These are phyloP conservation scores for Clarkia xantiana DNA, from an alignment of 345 rosid species.

Conservation along the genomic window DNA sequence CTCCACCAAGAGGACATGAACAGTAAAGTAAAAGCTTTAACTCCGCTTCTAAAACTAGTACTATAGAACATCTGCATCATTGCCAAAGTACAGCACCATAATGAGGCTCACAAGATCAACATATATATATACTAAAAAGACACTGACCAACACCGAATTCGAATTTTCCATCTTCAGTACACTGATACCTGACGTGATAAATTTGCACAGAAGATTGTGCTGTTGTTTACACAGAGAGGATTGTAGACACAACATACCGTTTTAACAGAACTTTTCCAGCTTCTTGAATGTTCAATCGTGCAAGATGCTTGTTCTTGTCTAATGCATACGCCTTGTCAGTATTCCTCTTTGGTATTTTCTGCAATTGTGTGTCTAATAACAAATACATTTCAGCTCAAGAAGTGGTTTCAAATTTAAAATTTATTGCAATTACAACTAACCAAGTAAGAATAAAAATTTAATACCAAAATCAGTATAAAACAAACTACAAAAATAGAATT, in stretches of 20 bases:
- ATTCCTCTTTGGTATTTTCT: slow-evolving; percentile 94
- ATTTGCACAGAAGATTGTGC: too few relatives aligned
- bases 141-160: background rate
- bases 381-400: slow-evolving; percentile 22
- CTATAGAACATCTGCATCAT: background rate
- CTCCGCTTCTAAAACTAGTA: background rate
- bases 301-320: slow-evolving; percentile 90
- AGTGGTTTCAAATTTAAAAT: background rate
- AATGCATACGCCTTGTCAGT: slow-evolving; percentile 80
- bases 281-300: slow-evolving; percentile 56
- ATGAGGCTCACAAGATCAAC: too few relatives aligned
- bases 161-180: background rate
- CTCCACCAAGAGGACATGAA: too few relatives aligned
- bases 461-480: background rate
- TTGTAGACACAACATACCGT: slow-evolving; percentile 25
- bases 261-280: slow-evolving; percentile 79
- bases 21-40: too few relatives aligned
- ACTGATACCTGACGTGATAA: too few relatives aligned
- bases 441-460: background rate
- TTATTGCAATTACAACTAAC: background rate
- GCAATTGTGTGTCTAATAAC: slow-evolving; percentile 86
- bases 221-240: background rate
- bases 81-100: too few relatives aligned
- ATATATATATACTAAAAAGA: too few relatives aligned
- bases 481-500: background rate